A percentile compares a stretch with the other conserved stretches of the same genome.
Evolutionary conservation across 2,329 filamentous ascomycete species (phyloP).

Genomic region (Microdochium trichocladiopsis): DNA sequence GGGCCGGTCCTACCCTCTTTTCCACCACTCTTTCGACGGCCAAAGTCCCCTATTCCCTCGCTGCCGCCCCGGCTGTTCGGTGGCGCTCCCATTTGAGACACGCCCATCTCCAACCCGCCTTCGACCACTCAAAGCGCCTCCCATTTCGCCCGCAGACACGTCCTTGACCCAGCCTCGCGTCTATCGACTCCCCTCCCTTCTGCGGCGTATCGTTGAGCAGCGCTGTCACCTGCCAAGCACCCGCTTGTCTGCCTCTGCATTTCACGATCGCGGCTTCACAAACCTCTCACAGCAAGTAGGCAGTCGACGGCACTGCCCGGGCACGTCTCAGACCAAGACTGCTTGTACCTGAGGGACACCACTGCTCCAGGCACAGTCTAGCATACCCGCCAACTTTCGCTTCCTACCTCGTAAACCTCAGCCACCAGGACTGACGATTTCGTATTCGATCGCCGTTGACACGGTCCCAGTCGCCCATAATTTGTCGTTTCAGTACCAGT

Average conservation of each 20-base stretch:
- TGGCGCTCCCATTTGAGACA: background rate
- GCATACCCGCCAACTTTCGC: background rate
- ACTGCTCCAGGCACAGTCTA: background rate
- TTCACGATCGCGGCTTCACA: too few relatives aligned
- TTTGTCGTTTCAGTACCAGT: background rate
- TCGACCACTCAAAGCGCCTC: background rate
- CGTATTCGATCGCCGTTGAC: background rate
- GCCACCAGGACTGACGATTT: background rate
- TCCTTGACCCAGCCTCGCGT: background rate
- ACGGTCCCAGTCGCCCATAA: background rate
- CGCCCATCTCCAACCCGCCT: background rate
- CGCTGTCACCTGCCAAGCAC: too few relatives aligned
- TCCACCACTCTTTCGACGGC: background rate
- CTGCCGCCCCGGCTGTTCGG: background rate
- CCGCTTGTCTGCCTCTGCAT: too few relatives aligned
- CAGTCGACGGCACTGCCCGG: background rate
- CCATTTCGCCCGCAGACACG: background rate
- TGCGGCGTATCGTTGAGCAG: background rate
- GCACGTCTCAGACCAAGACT: background rate
- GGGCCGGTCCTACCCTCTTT: background rate
- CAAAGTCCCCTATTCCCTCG: background rate
- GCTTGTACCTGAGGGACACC: background rate
- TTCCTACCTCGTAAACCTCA: background rate
- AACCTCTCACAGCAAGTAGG: too few relatives aligned
- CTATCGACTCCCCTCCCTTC: background rate